A percentile compares a stretch with the other conserved stretches of the same genome.
These are phyloP conservation scores for Penicillium sp. DNA, from an alignment of 2,329 filamentous ascomycete genomes.

Conservation along the genomic window DNA sequence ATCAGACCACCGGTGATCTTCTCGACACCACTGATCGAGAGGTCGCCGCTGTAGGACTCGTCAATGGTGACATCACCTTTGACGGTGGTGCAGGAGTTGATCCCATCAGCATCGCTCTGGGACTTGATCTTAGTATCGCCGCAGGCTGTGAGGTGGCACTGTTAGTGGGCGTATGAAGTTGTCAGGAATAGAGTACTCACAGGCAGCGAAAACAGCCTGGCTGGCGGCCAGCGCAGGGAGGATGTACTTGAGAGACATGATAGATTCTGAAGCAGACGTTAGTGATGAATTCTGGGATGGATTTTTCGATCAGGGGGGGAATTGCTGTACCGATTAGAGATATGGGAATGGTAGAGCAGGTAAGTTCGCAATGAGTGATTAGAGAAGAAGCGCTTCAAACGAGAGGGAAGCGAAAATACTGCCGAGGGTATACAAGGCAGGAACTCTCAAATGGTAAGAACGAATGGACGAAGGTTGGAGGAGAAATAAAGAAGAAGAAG, in stretches of 20 bases:
- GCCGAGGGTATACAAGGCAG: neutral
- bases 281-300: neutral
- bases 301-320: conserved; percentile 10
- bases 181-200: conserved; percentile 19
- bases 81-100: conserved; percentile 67
- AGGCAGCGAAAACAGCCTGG: conserved; percentile 52
- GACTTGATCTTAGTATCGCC: conserved; percentile 49
- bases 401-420: conserved; percentile 29
- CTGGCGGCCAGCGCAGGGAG: conserved; percentile 57
- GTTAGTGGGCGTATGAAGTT: neutral
- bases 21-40: conserved; percentile 63
- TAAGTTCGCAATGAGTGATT: conserved; percentile 17
- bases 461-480: conserved; percentile 30
- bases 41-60: conserved; percentile 53
- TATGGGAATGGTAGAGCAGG: conserved; percentile 28
- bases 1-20: conserved; percentile 59
- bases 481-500: conserved; percentile 39
- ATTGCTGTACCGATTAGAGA: conserved; percentile 26
- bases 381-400: conserved; percentile 19
- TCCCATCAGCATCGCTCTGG: conserved; percentile 63
- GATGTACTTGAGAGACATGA: conserved; percentile 58
- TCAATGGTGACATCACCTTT: conserved; percentile 67
- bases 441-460: conserved; percentile 25
- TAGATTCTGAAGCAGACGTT: conserved; percentile 11
- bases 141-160: neutral